These are phyloP conservation scores for Boletus coccyginus DNA, from an alignment of 768 basidiomycete species.

Conservation along the genomic window DNA sequence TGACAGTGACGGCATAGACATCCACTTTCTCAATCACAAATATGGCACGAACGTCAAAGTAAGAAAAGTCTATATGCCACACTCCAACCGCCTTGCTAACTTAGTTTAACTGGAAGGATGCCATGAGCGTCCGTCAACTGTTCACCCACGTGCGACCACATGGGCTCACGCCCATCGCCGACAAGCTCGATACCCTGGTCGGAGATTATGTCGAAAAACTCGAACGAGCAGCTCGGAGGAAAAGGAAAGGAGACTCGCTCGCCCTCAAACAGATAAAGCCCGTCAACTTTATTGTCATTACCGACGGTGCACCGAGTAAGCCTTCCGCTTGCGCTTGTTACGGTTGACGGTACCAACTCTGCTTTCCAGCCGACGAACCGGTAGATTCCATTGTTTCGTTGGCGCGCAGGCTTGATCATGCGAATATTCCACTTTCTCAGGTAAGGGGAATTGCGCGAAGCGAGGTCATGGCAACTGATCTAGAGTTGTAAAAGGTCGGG, in stretches of 20 bases:
- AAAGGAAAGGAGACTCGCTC: slow-evolving; percentile 18
- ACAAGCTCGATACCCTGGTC: slow-evolving; percentile 39
- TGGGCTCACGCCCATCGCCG: slow-evolving; percentile 46
- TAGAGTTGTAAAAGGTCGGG: slow-evolving; percentile 43
- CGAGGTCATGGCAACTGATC: neutral
- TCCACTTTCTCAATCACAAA: slow-evolving; percentile 55
- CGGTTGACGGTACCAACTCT: neutral
- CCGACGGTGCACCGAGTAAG: slow-evolving; percentile 62
- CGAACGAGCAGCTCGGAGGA: slow-evolving; percentile 30
- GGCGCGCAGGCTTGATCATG: slow-evolving; percentile 50
- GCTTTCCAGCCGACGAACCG: slow-evolving; percentile 47
- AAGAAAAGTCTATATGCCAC: neutral
- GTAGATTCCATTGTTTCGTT: slow-evolving; percentile 44
- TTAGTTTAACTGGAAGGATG: slow-evolving; percentile 29
- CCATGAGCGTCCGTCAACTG: slow-evolving; percentile 35
- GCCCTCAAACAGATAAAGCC: slow-evolving; percentile 44
- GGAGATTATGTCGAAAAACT: slow-evolving; percentile 36
- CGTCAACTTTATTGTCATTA: slow-evolving; percentile 58
- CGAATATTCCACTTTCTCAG: slow-evolving; percentile 51
- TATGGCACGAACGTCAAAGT: slow-evolving; percentile 40
- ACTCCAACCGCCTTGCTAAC: neutral
- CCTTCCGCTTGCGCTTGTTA: neutral
- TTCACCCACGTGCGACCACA: slow-evolving; percentile 44
- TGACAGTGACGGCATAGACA: slow-evolving; percentile 58
- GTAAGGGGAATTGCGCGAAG: slow-evolving; percentile 26